Evolutionary conservation across 2,329 filamentous ascomycete genomes (phyloP), one percentile per base, ranked within the genome.

Genomic region (Hymenoscyphus scutula): DNA sequence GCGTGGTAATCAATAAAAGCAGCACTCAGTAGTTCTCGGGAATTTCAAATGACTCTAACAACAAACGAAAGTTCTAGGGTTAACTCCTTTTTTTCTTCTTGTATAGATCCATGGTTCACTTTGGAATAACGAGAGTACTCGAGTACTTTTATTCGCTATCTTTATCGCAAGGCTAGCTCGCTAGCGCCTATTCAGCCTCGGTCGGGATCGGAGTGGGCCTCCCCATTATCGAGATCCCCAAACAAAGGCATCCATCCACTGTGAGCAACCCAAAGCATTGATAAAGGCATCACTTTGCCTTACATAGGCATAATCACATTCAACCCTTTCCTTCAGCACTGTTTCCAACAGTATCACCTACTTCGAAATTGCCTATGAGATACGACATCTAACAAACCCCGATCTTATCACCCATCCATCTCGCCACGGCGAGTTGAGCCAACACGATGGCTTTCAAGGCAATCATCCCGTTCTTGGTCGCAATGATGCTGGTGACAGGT

Each of bases 401-500:
- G 29, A 51, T 23, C 23, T 25, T 23, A 51, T 13, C 19, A 15
- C 17, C 5, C 19, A 34, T 34, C 48, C 27, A 30, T 37, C 53
- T 55, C 58, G 54, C 59, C 32, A 6, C 53, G 37, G 55, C 53
- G 45, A 56, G 56, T 29, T 29, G 54, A 60, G 58, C 37, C 61
- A 23, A 53, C 66, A 70, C 30, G 38, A 96, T 97, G 90, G 84
- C 89, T 69, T 82, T 84, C 68, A 86, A 85, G 75, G 84, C 85
- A 41, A 75, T 92, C 61, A 85, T 98, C 64, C 92, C 92, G 41
- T 84, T 97, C 73, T 82, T 98, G 67, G 92, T 98, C 76, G 89
- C 83, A 71, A 96, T 97, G 91, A 98, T 98, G 94, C 82, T 98
- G 74, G 79, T 97, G 74, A 97, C 94, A 27, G 94, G 94, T 66